Conservation (phyloP, 768 basidiomycete genomes). For the Trichaptum fuscoviolaceum region DNA sequence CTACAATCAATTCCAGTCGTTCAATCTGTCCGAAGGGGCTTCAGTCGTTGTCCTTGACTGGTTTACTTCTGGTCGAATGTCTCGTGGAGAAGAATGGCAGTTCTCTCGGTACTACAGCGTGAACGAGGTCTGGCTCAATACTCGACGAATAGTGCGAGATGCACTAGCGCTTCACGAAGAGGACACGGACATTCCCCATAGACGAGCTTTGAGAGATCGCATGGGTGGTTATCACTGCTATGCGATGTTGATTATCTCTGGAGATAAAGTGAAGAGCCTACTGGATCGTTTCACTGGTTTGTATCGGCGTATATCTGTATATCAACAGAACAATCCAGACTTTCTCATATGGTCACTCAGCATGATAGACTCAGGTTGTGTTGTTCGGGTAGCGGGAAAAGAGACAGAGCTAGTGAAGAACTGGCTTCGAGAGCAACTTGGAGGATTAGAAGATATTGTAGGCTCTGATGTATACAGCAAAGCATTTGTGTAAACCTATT, state of each 20-base stretch:
- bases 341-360: conserved; percentile 81
- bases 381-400: conserved; percentile 70
- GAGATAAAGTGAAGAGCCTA: conserved; percentile 50
- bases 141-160: conserved; percentile 67
- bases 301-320: conserved; percentile 57
- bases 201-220: conserved; percentile 49
- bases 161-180: conserved; percentile 62
- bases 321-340: conserved; percentile 47
- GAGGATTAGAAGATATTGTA: conserved; percentile 44
- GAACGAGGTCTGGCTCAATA: conserved; percentile 75
- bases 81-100: conserved; percentile 83
- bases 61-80: conserved; percentile 84
- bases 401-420: conserved; percentile 70
- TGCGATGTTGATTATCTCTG: conserved; percentile 78
- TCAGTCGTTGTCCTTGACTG: conserved; percentile 82
- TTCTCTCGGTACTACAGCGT: conserved; percentile 80
- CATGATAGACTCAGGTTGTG: conserved; percentile 43
- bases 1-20: conserved; percentile 81
- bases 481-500: conserved; percentile 42
- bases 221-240: conserved; percentile 86
- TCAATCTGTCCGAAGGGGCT: conserved; percentile 53
- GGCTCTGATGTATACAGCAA: conserved; percentile 62
- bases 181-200: conserved; percentile 19
- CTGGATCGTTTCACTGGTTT: conserved; percentile 41
- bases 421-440: conserved; percentile 61